phyloP scores from a whole-genome alignment of 306 rosid genomes.

The Dryas drummondii region DNA sequence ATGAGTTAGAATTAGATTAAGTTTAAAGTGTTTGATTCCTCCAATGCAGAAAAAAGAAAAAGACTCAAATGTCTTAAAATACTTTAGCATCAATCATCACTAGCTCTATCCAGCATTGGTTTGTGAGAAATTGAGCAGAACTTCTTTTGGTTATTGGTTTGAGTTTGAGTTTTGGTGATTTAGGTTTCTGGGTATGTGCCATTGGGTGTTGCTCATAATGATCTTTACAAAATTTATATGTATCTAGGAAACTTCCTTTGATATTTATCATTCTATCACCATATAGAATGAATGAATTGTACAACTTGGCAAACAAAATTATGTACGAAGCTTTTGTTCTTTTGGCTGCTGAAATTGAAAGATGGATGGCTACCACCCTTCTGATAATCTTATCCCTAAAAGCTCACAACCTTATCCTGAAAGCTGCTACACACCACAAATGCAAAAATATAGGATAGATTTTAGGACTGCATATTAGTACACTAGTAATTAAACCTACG shows the following conservation, averaged over 20 bases:
- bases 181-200: neutral
- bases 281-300: neutral
- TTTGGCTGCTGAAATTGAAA: slow-evolving; percentile 11
- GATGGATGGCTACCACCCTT: neutral
- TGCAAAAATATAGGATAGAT: neutral
- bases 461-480: neutral
- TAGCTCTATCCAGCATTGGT: too few relatives aligned
- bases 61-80: too few relatives aligned
- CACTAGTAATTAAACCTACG: neutral
- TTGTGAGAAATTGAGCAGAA: neutral
- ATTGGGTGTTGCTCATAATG: neutral
- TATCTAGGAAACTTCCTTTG: too few relatives aligned
- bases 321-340: neutral
- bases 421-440: slow-evolving; percentile 11
- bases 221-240: too few relatives aligned
- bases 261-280: too few relatives aligned
- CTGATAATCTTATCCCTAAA: neutral
- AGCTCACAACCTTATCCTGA: slow-evolving; percentile 9
- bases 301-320: slow-evolving; percentile 2
- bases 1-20: too few relatives aligned
- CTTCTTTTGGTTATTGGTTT: neutral
- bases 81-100: too few relatives aligned
- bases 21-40: too few relatives aligned
- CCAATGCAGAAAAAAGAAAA: too few relatives aligned
- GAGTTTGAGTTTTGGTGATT: neutral